These are phyloP conservation scores for Aspergillus awamori DNA, from an alignment of 2,329 filamentous ascomycete genomes.

Conservation along the genomic window DNA sequence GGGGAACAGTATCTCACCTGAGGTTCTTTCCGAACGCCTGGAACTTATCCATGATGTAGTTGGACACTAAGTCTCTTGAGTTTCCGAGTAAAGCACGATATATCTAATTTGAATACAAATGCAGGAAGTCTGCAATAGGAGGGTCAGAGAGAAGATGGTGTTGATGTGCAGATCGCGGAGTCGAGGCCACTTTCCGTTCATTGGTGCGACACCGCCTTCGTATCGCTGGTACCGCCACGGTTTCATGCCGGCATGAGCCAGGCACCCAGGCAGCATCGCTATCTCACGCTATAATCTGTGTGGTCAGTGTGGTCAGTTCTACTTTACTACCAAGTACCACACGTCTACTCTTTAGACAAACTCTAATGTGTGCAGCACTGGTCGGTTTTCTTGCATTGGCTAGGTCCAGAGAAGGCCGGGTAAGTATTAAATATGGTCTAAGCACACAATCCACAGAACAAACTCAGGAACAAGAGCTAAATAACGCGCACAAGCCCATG, in stretches of 20 bases:
- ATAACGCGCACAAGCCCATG: neutral
- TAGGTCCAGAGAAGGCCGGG: neutral
- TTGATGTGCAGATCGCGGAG: constrained; percentile 11
- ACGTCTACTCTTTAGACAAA: neutral
- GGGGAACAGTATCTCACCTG: constrained; percentile 52
- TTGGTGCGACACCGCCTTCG: constrained; percentile 14
- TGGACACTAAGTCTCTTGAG: constrained; percentile 11
- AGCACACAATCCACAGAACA: constrained; percentile 7
- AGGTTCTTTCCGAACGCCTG: constrained; percentile 72
- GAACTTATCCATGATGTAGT: constrained; percentile 65
- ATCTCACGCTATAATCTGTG: neutral
- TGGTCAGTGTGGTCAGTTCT: neutral
- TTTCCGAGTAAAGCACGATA: neutral
- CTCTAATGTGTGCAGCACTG: neutral
- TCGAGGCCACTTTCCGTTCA: constrained; percentile 14
- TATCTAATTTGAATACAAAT: neutral
- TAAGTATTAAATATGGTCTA: constrained; percentile 4
- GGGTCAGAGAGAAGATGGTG: neutral
- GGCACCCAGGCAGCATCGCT: neutral
- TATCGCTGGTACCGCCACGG: constrained; percentile 11
- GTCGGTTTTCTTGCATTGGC: neutral
- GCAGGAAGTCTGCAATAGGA: constrained; percentile 8
- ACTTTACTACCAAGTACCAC: neutral
- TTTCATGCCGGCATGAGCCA: constrained; percentile 6
- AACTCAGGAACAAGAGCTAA: constrained; percentile 7